These are phyloP conservation scores for Saccharomycopsis hybrid DNA, from an alignment of 1,139 yeast genomes.

Conservation along the genomic window DNA sequence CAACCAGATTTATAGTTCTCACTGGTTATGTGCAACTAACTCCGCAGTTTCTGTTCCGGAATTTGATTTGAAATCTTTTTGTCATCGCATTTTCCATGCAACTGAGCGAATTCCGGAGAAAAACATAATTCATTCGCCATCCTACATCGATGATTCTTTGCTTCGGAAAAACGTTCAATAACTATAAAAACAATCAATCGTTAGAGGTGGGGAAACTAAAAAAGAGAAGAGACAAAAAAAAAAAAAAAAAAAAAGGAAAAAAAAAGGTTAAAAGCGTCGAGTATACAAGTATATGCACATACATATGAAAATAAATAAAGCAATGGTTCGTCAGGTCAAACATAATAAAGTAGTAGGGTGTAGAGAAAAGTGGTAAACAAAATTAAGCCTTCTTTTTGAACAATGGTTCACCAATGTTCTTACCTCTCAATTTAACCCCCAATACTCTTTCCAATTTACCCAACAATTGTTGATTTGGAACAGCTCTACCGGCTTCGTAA, in stretches of 20 bases:
- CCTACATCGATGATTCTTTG: too few relatives aligned
- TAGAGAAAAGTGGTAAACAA: background rate
- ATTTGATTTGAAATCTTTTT: too few relatives aligned
- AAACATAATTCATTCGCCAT: too few relatives aligned
- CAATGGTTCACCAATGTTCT: constrained; percentile 88
- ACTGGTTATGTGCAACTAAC: too few relatives aligned
- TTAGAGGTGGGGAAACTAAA: too few relatives aligned
- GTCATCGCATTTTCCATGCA: too few relatives aligned
- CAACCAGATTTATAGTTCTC: too few relatives aligned
- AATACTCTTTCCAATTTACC: constrained; percentile 90
- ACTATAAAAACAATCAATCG: too few relatives aligned
- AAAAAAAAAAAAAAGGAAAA: background rate
- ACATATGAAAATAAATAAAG: background rate
- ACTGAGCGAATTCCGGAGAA: too few relatives aligned
- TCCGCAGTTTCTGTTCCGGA: too few relatives aligned
- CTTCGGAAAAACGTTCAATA: too few relatives aligned
- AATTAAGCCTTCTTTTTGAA: constrained; percentile 45
- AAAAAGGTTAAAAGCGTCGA: too few relatives aligned
- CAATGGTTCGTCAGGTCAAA: background rate
- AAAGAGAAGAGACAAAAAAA: background rate
- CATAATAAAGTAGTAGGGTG: background rate
- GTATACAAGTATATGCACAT: background rate
- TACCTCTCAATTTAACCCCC: constrained; percentile 94
- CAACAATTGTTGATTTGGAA: constrained; percentile 91
- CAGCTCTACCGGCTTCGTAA: constrained; percentile 94